phyloP scores from a whole-genome alignment of 257 asterid species.

The Leptodermis oblonga region DNA sequence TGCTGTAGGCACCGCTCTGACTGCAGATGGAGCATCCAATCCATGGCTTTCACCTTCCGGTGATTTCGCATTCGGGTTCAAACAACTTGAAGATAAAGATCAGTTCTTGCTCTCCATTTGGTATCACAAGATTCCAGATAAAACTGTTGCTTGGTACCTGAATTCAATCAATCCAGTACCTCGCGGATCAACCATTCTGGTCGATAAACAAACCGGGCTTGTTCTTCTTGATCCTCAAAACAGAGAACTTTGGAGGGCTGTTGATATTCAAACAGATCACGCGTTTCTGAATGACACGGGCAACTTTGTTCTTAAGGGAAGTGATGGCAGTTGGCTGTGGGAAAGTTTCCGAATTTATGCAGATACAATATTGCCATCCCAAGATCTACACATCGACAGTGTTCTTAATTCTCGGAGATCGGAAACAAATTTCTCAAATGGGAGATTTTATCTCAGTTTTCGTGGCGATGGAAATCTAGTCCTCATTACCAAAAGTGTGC shows the following conservation, averaged over 20 bases:
- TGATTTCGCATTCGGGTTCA: conserved; percentile 63
- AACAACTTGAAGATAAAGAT: conserved; percentile 17
- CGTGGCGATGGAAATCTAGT: conserved; percentile 28
- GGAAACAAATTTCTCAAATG: conserved; percentile 28
- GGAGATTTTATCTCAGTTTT: conserved; percentile 48
- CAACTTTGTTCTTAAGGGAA: conserved; percentile 31
- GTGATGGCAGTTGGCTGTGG: conserved; percentile 36
- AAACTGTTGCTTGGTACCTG: conserved; percentile 48
- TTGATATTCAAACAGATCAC: conserved; percentile 14
- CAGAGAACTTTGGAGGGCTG: conserved; percentile 18
- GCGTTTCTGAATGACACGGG: conserved; percentile 56
- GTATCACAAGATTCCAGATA: conserved; percentile 38
- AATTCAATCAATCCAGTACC: conserved; percentile 31
- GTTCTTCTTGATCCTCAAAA: conserved; percentile 38
- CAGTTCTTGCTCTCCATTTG: conserved; percentile 53
- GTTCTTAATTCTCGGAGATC: conserved; percentile 17
- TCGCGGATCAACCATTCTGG: conserved; percentile 37
- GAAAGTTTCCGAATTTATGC: conserved; percentile 39
- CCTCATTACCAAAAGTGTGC: conserved; percentile 26
- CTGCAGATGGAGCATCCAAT: conserved; percentile 28
- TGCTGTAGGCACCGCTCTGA: conserved; percentile 22
- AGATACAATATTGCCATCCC: conserved; percentile 37
- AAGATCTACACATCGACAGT: conserved; percentile 12
- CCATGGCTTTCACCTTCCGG: conserved; percentile 60
- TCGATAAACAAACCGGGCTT: conserved; percentile 31